Percentiles rank a stretch among this genome's conserved stretches.
phyloP scores from a whole-genome alignment of 352 stramenopile genomes.

The Phytopythium sindhum region DNA sequence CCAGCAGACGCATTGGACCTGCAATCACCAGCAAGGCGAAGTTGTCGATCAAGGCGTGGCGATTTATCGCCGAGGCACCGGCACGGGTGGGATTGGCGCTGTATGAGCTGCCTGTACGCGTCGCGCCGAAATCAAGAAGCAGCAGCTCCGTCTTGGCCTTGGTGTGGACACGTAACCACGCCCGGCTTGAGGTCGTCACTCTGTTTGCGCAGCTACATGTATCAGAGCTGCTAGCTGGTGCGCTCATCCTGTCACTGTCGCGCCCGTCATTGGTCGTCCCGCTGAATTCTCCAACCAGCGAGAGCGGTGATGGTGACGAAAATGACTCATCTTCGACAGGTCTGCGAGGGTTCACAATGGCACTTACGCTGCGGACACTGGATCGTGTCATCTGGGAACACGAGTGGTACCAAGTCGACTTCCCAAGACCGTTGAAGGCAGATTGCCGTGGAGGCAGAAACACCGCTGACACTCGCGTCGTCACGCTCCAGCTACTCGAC shows the following conservation, averaged over 20 bases:
- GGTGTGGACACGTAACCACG: slow-evolving; percentile 28
- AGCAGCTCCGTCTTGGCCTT: slow-evolving; percentile 45
- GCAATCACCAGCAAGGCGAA: slow-evolving; percentile 14
- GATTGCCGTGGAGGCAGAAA: not conserved
- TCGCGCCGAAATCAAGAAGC: slow-evolving; percentile 13
- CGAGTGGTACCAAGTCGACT: slow-evolving; percentile 46
- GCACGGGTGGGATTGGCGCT: slow-evolving; percentile 40
- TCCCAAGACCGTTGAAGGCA: slow-evolving; percentile 9
- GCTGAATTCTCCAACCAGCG: not conserved
- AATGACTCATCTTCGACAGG: slow-evolving; percentile 26
- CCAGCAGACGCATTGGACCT: slow-evolving; percentile 6
- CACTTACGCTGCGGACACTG: slow-evolving; percentile 41
- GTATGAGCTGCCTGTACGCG: slow-evolving; percentile 42
- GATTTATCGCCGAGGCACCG: slow-evolving; percentile 31
- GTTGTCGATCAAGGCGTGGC: slow-evolving; percentile 25
- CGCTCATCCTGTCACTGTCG: not conserved
- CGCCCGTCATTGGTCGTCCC: not conserved
- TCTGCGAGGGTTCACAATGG: slow-evolving; percentile 44
- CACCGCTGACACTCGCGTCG: not conserved
- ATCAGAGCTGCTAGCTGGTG: slow-evolving; percentile 26
- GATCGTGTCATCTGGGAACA: slow-evolving; percentile 45
- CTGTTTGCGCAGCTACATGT: slow-evolving; percentile 51
- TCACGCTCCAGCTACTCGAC: slow-evolving; percentile 30
- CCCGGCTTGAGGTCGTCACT: slow-evolving; percentile 33
- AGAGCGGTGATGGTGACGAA: slow-evolving; percentile 17